Conservation (phyloP, 169 alveolate species). For the Eimeria necatrix region DNA sequence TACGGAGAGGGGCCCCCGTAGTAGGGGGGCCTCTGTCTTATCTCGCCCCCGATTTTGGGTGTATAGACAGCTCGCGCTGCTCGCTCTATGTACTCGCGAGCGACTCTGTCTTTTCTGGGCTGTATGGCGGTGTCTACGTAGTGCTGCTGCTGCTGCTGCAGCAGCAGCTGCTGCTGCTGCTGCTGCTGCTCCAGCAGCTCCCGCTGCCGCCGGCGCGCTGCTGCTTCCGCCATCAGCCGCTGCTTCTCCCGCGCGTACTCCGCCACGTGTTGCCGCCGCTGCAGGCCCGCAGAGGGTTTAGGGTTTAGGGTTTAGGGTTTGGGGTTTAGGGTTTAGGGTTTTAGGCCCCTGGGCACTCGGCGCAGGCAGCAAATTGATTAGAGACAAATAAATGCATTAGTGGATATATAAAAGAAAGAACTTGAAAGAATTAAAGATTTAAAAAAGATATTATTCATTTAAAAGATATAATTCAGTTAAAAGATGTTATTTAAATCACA, state of each 20-base stretch:
- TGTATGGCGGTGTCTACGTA: conserved; percentile 56
- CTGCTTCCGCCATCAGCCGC: conserved; percentile 43
- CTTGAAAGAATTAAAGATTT: too few relatives aligned
- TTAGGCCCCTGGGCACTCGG: too few relatives aligned
- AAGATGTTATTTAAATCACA: too few relatives aligned
- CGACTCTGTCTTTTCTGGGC: conserved; percentile 29
- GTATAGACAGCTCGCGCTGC: conserved; percentile 11
- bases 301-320: too few relatives aligned
- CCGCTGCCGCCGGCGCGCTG: background rate
- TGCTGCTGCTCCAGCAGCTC: conserved; percentile 25
- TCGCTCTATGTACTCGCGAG: conserved; percentile 58
- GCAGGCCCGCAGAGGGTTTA: too few relatives aligned
- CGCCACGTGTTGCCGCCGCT: conserved; percentile 55
- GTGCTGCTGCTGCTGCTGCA: conserved; percentile 6
- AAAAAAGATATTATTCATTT: too few relatives aligned
- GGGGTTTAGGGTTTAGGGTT: too few relatives aligned
- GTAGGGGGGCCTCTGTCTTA: background rate
- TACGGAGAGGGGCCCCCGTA: background rate
- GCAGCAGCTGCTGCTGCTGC: background rate
- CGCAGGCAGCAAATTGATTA: background rate
- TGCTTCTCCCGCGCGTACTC: conserved; percentile 61
- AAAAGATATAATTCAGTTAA: too few relatives aligned
- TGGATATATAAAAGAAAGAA: background rate
- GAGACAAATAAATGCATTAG: background rate
- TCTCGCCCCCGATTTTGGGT: background rate